These are phyloP conservation scores for Smallanthus sonchifolius DNA, from an alignment of 129 eudicot genomes.

Conservation along the genomic window DNA sequence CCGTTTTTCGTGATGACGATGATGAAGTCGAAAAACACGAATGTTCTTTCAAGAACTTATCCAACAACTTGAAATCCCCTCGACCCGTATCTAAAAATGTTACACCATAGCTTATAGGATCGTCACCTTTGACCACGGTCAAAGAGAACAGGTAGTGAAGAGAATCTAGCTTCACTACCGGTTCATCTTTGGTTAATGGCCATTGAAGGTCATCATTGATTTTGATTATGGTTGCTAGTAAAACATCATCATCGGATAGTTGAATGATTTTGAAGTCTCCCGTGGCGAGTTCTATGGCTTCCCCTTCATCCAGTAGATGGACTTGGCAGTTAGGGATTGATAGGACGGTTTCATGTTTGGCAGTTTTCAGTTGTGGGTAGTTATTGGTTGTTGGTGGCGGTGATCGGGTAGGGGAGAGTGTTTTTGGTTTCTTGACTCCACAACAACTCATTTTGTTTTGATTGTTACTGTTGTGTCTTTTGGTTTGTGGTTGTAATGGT, in stretches of 20 bases:
- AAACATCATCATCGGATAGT: slow-evolving; percentile 45
- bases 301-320: slow-evolving; percentile 77
- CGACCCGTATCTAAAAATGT: slow-evolving; percentile 38
- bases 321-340: slow-evolving; percentile 62
- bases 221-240: slow-evolving; percentile 62
- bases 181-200: slow-evolving; percentile 96
- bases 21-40: slow-evolving; percentile 41
- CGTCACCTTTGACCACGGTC: slow-evolving; percentile 44
- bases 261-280: slow-evolving; percentile 52
- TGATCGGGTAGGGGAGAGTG: slow-evolving; percentile 28
- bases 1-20: slow-evolving; percentile 29
- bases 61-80: slow-evolving; percentile 43
- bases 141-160: slow-evolving; percentile 72
- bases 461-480: background rate
- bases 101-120: slow-evolving; percentile 77
- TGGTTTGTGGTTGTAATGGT: slow-evolving; percentile 24
- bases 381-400: slow-evolving; percentile 26
- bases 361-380: slow-evolving; percentile 33
- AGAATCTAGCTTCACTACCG: slow-evolving; percentile 76
- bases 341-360: slow-evolving; percentile 52
- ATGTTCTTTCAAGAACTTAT: slow-evolving; percentile 55
- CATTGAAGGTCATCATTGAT: slow-evolving; percentile 79
- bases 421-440: slow-evolving; percentile 42
- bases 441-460: slow-evolving; percentile 50
- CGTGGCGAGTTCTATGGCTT: slow-evolving; percentile 58